phyloP scores from a whole-genome alignment of 2,329 filamentous ascomycete species.

The Trichoderma citrinoviride region DNA sequence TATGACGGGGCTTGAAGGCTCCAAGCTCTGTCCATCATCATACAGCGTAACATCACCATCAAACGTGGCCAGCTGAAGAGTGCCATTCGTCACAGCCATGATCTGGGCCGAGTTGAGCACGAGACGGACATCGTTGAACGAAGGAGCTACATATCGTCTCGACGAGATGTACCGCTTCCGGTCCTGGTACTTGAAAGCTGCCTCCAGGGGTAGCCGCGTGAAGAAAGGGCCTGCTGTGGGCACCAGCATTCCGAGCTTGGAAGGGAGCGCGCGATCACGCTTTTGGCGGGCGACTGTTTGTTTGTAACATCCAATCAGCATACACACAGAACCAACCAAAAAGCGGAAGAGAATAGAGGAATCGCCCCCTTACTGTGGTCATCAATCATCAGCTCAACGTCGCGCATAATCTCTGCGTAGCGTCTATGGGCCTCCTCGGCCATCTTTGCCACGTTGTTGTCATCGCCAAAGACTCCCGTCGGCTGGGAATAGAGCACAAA shows the following conservation, averaged over 20 bases:
- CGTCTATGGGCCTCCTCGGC: conserved; percentile 78
- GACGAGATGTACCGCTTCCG: conserved; percentile 81
- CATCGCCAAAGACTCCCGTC: conserved; percentile 76
- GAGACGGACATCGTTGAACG: conserved; percentile 93
- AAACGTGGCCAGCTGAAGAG: conserved; percentile 85
- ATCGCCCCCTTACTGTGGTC: conserved; percentile 68
- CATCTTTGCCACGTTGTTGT: conserved; percentile 65
- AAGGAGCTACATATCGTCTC: conserved; percentile 88
- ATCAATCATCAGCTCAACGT: conserved; percentile 87
- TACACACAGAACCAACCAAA: too few relatives aligned
- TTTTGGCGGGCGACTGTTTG: conserved; percentile 67
- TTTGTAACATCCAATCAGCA: background rate
- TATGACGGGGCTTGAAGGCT: conserved; percentile 74
- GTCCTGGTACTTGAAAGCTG: conserved; percentile 91
- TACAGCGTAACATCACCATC: conserved; percentile 98
- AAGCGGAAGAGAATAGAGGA: conserved; percentile 4
- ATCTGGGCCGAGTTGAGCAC: conserved; percentile 93
- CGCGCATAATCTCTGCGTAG: conserved; percentile 92
- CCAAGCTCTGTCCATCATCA: conserved; percentile 79
- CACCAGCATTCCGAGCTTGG: conserved; percentile 89
- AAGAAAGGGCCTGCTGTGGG: conserved; percentile 93
- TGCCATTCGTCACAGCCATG: conserved; percentile 79
- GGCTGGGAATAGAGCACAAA: conserved; percentile 97
- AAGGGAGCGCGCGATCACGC: conserved; percentile 63
- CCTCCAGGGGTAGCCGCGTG: conserved; percentile 79